A percentile compares a stretch with the other conserved stretches of the same genome.
phyloP scores from a whole-genome alignment of 306 rosid genomes.

The Prunus mira region DNA sequence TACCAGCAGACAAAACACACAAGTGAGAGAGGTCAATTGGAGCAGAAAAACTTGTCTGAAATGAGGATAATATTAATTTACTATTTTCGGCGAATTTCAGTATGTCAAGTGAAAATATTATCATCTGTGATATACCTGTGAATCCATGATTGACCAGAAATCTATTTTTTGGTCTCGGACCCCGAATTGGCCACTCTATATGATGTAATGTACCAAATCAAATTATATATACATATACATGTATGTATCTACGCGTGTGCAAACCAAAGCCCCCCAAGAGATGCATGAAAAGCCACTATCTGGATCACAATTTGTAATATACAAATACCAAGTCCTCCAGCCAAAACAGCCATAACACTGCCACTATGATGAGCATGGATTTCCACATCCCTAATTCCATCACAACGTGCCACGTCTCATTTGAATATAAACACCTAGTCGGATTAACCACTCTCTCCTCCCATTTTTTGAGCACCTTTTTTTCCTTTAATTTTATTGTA shows the following conservation, averaged over 20 bases:
- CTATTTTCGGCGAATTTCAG: too few species aligned
- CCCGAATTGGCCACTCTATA: background rate
- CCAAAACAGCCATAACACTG: background rate
- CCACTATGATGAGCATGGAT: background rate
- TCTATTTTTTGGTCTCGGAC: background rate
- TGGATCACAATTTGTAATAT: background rate
- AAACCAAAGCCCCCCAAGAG: background rate
- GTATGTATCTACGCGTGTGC: background rate
- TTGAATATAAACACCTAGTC: background rate
- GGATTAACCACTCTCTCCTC: background rate
- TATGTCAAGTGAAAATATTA: too few species aligned
- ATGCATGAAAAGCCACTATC: background rate
- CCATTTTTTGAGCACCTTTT: background rate
- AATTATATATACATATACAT: too few species aligned
- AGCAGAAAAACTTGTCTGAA: too few species aligned
- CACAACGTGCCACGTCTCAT: background rate
- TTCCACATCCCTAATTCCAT: background rate
- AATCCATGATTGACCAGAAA: too few species aligned
- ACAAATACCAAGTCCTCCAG: background rate
- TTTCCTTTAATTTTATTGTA: background rate
- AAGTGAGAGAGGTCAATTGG: background rate
- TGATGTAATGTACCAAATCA: too few species aligned
- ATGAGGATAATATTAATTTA: too few species aligned
- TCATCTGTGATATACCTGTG: accelerated
- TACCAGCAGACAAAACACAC: background rate